Evolutionary conservation across 2,329 filamentous ascomycete genomes (phyloP), one percentile per base, ranked within the genome.

Genomic region (Penicillium sp.): DNA sequence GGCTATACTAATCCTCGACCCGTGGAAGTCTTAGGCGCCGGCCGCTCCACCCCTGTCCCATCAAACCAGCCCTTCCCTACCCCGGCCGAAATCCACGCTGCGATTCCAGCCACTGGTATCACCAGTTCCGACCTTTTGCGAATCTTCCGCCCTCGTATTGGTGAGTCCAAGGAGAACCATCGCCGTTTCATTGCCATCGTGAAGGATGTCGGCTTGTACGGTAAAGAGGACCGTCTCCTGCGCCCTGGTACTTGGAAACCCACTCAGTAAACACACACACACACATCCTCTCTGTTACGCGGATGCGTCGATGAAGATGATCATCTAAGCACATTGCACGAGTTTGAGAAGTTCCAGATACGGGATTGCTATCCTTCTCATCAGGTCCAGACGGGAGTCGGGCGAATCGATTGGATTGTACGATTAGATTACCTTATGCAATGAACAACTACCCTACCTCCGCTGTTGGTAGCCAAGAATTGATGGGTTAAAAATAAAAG

Each of bases 21-120:
- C 7, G 29, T 32, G 33, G 24, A 13, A 24, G 25, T 9, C n/a
- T 35, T 47, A 64, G 61, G 58, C 28, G 59, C 55, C 50, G 55
- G 49, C 24, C 64, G 65, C 26, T 64, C 66, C 11, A 69, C 66
- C 1, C 65, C 66, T 3, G 51, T 52, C 18, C 54, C 60, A 24
- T 49, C 59, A 39, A 52, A 59, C 13, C 61, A 60, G 40, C 51
- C 56, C n/a, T 73, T 75, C 53, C 73, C 73, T 7, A 73, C 72
- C 1, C 64, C 66, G 5, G 70, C 66, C 3, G 74, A 76, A 56
- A 71, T 76, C 28, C 67, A 73, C 52, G 71, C 72, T 9, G 67
- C 70, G 1, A 76, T 76, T 37, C 74, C 74, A 1, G 54, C 66
- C 4, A 64, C 65, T 7, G 74, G 74, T 11, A 76, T 76, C 32